Percentiles rank a stretch among this genome's conserved stretches.
Evolutionary conservation across 1,139 yeast species (phyloP).

Genomic region (Wickerhamomyces sp.): DNA sequence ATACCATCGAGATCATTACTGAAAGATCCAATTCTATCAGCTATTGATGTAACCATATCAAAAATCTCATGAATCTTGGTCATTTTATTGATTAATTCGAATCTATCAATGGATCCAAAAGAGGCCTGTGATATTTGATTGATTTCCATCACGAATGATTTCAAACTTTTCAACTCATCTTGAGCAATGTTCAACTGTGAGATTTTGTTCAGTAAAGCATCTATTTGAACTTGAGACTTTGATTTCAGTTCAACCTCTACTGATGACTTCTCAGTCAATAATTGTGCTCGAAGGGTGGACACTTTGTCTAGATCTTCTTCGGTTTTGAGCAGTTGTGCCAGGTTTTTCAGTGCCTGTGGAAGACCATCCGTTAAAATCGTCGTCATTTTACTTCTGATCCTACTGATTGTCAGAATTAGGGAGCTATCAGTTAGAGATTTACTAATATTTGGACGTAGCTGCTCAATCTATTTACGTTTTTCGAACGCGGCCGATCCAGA

Average conservation of each 20-base stretch:
- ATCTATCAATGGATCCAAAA: conserved; percentile 47
- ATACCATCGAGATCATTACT: conserved; percentile 46
- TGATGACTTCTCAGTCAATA: conserved; percentile 62
- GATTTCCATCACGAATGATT: conserved; percentile 53
- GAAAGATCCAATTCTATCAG: conserved; percentile 57
- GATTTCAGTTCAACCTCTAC: conserved; percentile 67
- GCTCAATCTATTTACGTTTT: too few species aligned
- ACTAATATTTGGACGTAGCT: too few species aligned
- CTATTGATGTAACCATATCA: conserved; percentile 61
- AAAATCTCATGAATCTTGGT: conserved; percentile 70
- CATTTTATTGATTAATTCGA: conserved; percentile 54
- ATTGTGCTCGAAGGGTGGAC: conserved; percentile 49
- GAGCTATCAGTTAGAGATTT: too few species aligned
- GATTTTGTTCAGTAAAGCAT: conserved; percentile 36
- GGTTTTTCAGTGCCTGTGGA: conserved; percentile 14
- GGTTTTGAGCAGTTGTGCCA: conserved; percentile 43
- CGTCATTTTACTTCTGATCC: not conserved
- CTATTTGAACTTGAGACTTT: conserved; percentile 58
- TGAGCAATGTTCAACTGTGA: conserved; percentile 28
- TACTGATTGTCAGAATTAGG: not conserved
- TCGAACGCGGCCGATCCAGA: too few species aligned
- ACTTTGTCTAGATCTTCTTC: conserved; percentile 61
- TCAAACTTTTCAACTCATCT: conserved; percentile 40
- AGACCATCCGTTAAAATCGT: not conserved
- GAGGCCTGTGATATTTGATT: conserved; percentile 52